Evolutionary conservation across 2,329 filamentous ascomycete genomes (phyloP), one percentile per base, ranked within the genome.

Genomic region (Madurella mycetomatis): DNA sequence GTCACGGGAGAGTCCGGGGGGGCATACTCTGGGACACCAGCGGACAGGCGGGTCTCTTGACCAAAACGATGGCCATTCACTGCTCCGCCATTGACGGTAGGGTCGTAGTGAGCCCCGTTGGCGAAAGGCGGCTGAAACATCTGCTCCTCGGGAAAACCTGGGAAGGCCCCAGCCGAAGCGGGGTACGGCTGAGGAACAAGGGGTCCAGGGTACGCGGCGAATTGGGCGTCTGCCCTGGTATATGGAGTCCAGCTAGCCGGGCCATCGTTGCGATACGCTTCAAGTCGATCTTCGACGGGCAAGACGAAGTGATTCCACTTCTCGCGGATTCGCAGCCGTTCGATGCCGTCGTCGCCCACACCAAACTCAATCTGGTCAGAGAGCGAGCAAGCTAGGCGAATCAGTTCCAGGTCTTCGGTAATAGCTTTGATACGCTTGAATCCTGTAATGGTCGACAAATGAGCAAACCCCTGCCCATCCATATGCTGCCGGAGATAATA

Each of bases 381-480:
- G 59, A 86, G 81, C 53, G 87, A 81, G 66, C 88, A 92, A 13
- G 87, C 90, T 52, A 81, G 78, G 57, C 88, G 88, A 56, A 97
- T 76, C 52, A 92, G 71, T 40, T 89, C 84, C 54, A 86, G 74
- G 54, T 96, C 86, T 48, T 82, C 81, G 0, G 86, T 87, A 31
- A 95, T 73, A 30, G 81, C 75, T 70, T 85, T 86, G 67, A 95
- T 86, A 55, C 94, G 86, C 70, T 90, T 90, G 77, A 99, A 99
- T n/a, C 79, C 80, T 18, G 87, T 82, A 62, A 99, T 86, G 55
- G 96, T 81, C 34, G 81, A 78, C 49, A 99, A 74, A 48, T 84
- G 85, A 13, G 96, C 92, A 66, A 92, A 97, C 16, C 94, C 94
- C 69, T 97, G 89, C 1, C 88, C 89, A 68, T 99, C 92, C 94